Evolutionary conservation across 2,329 filamentous ascomycete genomes (phyloP), one percentile per base, ranked within the genome.

Genomic region (Fusarium compactum): DNA sequence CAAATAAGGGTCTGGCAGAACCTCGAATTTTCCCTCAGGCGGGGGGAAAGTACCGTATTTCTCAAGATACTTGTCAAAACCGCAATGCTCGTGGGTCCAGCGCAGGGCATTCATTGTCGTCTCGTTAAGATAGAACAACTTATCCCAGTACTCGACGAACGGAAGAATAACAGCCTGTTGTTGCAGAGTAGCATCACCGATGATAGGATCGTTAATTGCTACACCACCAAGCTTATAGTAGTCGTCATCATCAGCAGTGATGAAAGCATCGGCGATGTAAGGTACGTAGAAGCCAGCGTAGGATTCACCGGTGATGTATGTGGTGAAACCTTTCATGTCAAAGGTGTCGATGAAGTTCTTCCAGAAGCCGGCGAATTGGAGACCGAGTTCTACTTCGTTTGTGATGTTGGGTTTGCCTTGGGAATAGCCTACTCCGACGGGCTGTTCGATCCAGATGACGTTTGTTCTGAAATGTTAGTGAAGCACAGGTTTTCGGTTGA

Each of bases 321-420:
- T 85, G 69, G 91, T 92, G 73, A 86, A 88, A 15, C 86, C 85
- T 22, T 92, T 85, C 74, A 93, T 83, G n/a, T 80, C 83, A 71
- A 94, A 94, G 0, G 89, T 89, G 34, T 92, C 84, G 62, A 93
- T 81, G 72, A 94, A 94, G 80, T 93, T 93, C 81, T 91, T 90
- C 85, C 90, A 94, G 81, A 94, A 96, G 52, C 91, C 91, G 18
- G 91, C 83, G 77, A 95, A 94, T 71, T 95, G 87, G n/a, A 82
- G 79, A 0, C 91, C 91, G 2, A 91, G 84, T 69, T 94, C 91
- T 30, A 88, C 85, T 70, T 93, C 89, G 71, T 86, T 87, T 6
- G 83, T 88, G 12, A 91, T 91, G 0, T 86, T 91, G 6, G 89
- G 83, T 1, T 80, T 86, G 16, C 92, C 92, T 34, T 87, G 85